Evolutionary conservation across 2,329 filamentous ascomycete species (phyloP).

Genomic region (Diaporthe citri): DNA sequence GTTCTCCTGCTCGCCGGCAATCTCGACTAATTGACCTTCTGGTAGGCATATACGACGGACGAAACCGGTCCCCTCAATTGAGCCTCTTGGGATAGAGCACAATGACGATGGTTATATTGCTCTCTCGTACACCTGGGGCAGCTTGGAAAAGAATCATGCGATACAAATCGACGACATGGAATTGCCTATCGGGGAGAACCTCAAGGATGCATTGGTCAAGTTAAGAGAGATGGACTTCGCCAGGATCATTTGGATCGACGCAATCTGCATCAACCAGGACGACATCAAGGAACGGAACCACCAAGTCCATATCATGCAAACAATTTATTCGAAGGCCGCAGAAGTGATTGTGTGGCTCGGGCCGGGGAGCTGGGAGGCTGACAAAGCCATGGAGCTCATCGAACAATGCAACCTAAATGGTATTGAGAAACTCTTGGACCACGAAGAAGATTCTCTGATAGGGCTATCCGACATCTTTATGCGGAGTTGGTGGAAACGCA

Average conservation of each 20-base stretch:
- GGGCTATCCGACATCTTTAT: not conserved
- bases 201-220: not conserved
- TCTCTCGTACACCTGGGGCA: not conserved
- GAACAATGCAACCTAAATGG: not conserved
- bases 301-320: not conserved
- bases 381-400: not conserved
- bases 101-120: not conserved
- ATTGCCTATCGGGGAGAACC: not conserved
- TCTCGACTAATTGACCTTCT: not conserved
- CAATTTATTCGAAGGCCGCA: not conserved
- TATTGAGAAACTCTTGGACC: not conserved
- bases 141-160: not conserved
- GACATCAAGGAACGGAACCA: not conserved
- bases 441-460: not conserved
- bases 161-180: not conserved
- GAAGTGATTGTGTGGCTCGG: not conserved
- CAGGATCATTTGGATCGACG: not conserved
- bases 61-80: too few relatives aligned
- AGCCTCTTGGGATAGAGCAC: not conserved
- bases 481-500: not conserved
- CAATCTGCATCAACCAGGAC: not conserved
- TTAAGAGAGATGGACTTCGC: not conserved
- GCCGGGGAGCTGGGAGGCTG: not conserved
- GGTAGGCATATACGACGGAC: not conserved
- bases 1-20: not conserved